These are phyloP conservation scores for Psilocybe azurescens DNA, from an alignment of 768 basidiomycete species.

Conservation along the genomic window DNA sequence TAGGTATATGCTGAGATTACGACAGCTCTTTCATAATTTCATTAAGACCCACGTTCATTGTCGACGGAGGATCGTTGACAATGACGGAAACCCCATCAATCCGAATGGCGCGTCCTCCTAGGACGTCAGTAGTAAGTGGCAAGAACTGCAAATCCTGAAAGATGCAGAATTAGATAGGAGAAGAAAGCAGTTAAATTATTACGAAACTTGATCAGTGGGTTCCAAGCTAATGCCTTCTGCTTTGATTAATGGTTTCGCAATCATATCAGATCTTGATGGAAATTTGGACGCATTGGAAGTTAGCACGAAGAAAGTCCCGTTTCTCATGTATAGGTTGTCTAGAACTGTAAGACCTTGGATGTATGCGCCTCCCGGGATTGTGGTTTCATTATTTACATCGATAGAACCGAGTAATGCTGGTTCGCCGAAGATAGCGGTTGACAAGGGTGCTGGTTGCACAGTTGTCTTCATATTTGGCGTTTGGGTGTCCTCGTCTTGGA, in stretches of 20 bases:
- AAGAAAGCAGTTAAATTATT: background rate
- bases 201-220: slow-evolving; percentile 26
- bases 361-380: slow-evolving; percentile 41
- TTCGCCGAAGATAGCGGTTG: background rate
- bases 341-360: slow-evolving; percentile 76
- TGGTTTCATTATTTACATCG: slow-evolving; percentile 22
- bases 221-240: slow-evolving; percentile 17
- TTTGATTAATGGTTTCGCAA: slow-evolving; percentile 25
- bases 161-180: background rate
- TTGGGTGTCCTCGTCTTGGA: background rate
- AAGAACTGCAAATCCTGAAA: slow-evolving; percentile 26
- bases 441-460: background rate
- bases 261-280: slow-evolving; percentile 11
- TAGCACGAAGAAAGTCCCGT: slow-evolving; percentile 73
- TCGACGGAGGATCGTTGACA: slow-evolving; percentile 21
- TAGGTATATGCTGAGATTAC: background rate
- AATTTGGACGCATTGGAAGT: slow-evolving; percentile 32
- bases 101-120: slow-evolving; percentile 20
- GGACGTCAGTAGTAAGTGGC: slow-evolving; percentile 13
- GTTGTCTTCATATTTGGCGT: background rate
- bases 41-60: slow-evolving; percentile 22
- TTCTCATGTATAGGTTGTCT: slow-evolving; percentile 71
- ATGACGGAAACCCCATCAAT: slow-evolving; percentile 26
- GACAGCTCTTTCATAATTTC: background rate
- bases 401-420: background rate